Base-by-base conservation (phyloP, 2,329 filamentous ascomycete genomes). In the Colletotrichum graminicola region DNA sequence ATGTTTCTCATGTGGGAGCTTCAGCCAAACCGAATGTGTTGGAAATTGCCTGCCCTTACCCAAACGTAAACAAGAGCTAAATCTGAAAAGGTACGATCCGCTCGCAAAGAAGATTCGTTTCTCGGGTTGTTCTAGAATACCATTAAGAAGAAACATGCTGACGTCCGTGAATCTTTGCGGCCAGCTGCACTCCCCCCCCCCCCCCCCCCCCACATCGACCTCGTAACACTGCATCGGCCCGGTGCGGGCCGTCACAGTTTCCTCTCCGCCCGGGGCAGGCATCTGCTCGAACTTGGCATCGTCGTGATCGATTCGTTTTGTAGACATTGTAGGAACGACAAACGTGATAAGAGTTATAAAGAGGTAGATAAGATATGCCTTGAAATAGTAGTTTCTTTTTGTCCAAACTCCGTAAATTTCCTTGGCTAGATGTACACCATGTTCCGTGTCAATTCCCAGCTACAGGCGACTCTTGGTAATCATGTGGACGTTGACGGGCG, bases 391-490 rank as follows among this genome's bases (percentile, higher is more conserved):
- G 16, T 23, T 26, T 26, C 5, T 26, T 49, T 36, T 39, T 36
- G 8, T 39, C n/a, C 59, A 23, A 71, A 71, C 68, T 62, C 68
- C 68, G 16, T 14, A 39, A 5, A 29, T 52, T 54, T 57, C 52
- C 64, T 14, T 45, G 12, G 57, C 57, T 62, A 54, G 18, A 67
- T 29, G 34, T 68, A 67, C 68, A 63, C 12, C 5, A 41, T 3
- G 4, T 3, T n/a, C 21, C 21, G 23, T 36, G 21, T 34, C 34
- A 29, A 29, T 1, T 23, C 34, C 47, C 41, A 5, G 3, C 63
- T 26, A 72, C 23, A 72, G 21, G 16, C 69, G 69, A 34, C 69
- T 72, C 55, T 72, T 67, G n/a, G 60, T 68, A 26, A 72, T 72
- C 34, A 72, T 11, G 47, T 72, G 69, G 3, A 59, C 65, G 41